phyloP scores from a whole-genome alignment of 2,329 filamentous ascomycete species.

The Coccinonectria pachysandricola region DNA sequence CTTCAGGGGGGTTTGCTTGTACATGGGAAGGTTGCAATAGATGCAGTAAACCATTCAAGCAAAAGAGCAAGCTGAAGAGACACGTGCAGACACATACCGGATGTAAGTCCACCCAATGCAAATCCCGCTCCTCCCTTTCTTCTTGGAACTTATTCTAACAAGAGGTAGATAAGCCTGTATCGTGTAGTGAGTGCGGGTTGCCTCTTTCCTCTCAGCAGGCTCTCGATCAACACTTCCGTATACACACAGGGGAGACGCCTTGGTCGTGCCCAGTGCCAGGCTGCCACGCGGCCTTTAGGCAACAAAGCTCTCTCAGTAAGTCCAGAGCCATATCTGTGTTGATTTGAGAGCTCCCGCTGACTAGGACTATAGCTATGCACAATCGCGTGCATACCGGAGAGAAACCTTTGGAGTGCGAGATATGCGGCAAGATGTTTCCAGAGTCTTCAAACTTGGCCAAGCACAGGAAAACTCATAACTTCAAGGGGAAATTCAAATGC shows the following conservation, averaged over 20 bases:
- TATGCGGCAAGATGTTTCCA: conserved; percentile 49
- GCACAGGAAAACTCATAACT: conserved; percentile 51
- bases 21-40: conserved; percentile 47
- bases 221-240: conserved; percentile 55
- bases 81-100: conserved; percentile 58
- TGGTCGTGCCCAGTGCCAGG: conserved; percentile 42
- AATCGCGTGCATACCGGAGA: conserved; percentile 54
- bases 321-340: conserved; percentile 2
- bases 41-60: conserved; percentile 38
- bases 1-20: conserved; percentile 39
- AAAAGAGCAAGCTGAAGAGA: conserved; percentile 53
- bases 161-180: conserved; percentile 46
- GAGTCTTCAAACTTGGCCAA: conserved; percentile 59
- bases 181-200: conserved; percentile 44
- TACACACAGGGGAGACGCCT: conserved; percentile 55
- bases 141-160: conserved; percentile 9
- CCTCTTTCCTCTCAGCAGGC: conserved; percentile 58
- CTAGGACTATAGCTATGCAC: conserved; percentile 46
- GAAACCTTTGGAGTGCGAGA: conserved; percentile 49
- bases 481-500: conserved; percentile 41
- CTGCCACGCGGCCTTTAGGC: conserved; percentile 51
- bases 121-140: no score
- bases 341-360: conserved; percentile 11
- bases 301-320: conserved; percentile 57
- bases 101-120: conserved; percentile 26